phyloP scores from a whole-genome alignment of 805 yeast species.

The Candida dendrica region DNA sequence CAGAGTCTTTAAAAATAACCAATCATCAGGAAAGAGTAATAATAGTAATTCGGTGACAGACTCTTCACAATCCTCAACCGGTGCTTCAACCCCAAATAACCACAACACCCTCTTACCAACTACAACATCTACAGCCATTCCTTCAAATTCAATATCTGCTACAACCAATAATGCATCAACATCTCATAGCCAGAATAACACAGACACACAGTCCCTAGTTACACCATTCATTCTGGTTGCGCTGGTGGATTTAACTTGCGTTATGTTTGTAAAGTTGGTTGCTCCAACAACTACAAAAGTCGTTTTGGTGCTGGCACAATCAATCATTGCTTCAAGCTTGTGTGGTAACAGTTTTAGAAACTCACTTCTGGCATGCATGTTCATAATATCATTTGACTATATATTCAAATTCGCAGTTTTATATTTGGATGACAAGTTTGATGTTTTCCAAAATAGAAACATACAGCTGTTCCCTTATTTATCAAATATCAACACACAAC shows the following conservation, averaged over 20 bases:
- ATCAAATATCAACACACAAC: conserved; percentile 2
- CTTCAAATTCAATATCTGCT: background rate
- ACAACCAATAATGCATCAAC: background rate
- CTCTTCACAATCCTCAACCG: background rate
- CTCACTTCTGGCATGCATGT: conserved; percentile 5
- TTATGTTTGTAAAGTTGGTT: conserved; percentile 10
- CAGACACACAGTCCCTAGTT: background rate
- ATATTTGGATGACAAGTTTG: conserved; percentile 5
- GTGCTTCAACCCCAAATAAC: background rate
- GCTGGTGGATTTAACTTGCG: conserved; percentile 12
- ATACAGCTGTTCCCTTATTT: conserved; percentile 17
- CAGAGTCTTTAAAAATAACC: conserved; percentile 1
- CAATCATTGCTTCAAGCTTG: conserved; percentile 14
- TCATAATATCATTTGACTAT: conserved; percentile 9
- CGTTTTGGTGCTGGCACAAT: conserved; percentile 16
- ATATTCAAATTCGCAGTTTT: conserved; percentile 4
- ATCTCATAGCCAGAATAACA: background rate
- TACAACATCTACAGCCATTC: background rate
- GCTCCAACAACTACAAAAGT: conserved; percentile 17
- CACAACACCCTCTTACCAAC: background rate
- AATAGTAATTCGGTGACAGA: background rate
- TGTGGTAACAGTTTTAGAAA: conserved; percentile 12
- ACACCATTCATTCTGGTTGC: conserved; percentile 6
- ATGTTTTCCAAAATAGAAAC: conserved; percentile 4
- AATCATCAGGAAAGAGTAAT: background rate